A percentile compares a stretch with the other conserved stretches of the same genome.
Evolutionary conservation across 1,139 yeast species (phyloP).

Genomic region (Yamadazyma spencermartinsiae): DNA sequence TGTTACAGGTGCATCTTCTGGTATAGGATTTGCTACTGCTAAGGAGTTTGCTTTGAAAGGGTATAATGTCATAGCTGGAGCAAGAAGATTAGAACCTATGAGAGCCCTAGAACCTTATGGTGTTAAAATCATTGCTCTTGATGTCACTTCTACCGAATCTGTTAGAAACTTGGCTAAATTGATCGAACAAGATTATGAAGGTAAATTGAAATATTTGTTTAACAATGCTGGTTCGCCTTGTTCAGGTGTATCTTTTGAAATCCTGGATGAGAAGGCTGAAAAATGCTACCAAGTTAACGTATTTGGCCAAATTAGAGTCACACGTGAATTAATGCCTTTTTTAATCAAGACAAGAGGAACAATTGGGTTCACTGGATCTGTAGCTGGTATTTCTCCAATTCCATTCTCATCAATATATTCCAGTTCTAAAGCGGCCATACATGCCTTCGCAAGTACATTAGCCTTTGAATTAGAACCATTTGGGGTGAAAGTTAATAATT

Average conservation of each 20-base stretch:
- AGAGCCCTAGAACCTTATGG: conserved; percentile 34
- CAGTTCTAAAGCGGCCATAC: conserved; percentile 67
- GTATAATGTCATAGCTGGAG: conserved; percentile 50
- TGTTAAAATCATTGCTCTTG: conserved; percentile 1
- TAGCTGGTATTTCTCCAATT: conserved; percentile 58
- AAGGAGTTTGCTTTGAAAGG: conserved; percentile 23
- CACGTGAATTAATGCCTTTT: conserved; percentile 52
- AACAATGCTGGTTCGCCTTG: conserved; percentile 59
- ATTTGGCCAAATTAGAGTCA: conserved; percentile 58
- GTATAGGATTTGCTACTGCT: conserved; percentile 29
- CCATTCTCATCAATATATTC: conserved; percentile 65
- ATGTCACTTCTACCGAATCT: conserved; percentile 4
- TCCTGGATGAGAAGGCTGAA: conserved; percentile 48
- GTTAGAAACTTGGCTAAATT: conserved; percentile 1
- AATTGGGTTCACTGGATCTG: conserved; percentile 67
- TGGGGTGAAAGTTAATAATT: conserved; percentile 51
- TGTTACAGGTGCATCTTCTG: conserved; percentile 36
- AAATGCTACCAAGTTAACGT: conserved; percentile 62
- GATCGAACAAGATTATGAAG: conserved; percentile 20
- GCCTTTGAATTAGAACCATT: conserved; percentile 65
- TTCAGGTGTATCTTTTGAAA: conserved; percentile 62
- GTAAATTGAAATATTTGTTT: conserved; percentile 53
- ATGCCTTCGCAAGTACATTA: conserved; percentile 55
- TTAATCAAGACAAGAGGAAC: conserved; percentile 63
- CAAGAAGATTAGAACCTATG: conserved; percentile 60